Base-by-base conservation (phyloP, 805 yeast species). In the Candida sakaeoensis region DNA sequence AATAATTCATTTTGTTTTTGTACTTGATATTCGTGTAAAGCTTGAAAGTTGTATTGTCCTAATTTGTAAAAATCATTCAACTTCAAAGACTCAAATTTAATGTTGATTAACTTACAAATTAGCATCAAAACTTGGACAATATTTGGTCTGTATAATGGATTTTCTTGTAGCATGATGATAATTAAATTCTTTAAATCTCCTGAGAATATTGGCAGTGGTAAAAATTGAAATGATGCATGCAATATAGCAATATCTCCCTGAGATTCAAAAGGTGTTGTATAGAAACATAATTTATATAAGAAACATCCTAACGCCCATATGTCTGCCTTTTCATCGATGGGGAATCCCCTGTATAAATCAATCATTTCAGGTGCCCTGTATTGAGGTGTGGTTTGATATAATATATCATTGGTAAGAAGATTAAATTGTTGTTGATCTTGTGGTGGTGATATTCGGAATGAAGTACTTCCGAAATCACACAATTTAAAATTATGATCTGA, bases 281-380 rank as follows among this genome's bases (percentile, higher is more conserved):
- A 91, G 63, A 85, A 91, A 62, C 96, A 83, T 45, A 91, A 68
- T 57, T 91, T 91, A 69, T 86, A 91, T 37, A 93, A 69, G 46
- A 93, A 86, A 23, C 93, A 82, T 8, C 99, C 99, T 35, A 91
- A 65, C 0, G 99, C 99, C 99, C 99, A 91, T 35, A 91, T 85
- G 63, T 91, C 99, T 6, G 91, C 74, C 60, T 88, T 88, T 53
- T 90, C 95, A 60, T 91, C 93, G 29, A 91, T 85, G 2, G 96
- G 93, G 34, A 80, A 65, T 5, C 89, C 85, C 34, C 88, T 70
- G 57, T 83, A 82, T 18, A 90, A 71, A 61, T 91, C 97, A 41
- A 91, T 77, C 98, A 91, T 93, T 57, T 91, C 99, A 0, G 99
- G 99, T 0, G 95, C 73, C 47, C 99, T 71, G 58, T 91, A 91